Conservation (phyloP, 352 stramenopile genomes). For the Phytophthora niederhauseri region DNA sequence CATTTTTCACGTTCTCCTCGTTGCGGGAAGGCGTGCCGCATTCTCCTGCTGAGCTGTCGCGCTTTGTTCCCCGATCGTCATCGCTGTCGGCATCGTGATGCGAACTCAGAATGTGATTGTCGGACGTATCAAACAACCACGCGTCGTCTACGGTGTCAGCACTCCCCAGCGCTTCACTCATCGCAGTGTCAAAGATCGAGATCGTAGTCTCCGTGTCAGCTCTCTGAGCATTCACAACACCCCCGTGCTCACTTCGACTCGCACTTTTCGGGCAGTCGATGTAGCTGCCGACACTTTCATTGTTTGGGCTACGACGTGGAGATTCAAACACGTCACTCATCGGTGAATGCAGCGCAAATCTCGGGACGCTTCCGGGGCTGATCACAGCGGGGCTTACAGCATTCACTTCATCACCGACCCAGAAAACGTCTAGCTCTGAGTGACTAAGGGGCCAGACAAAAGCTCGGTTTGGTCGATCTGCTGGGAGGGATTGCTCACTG, state of each 20-base stretch:
- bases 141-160: constrained; percentile 28
- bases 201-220: constrained; percentile 41
- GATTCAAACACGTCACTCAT: constrained; percentile 16
- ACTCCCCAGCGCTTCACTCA: constrained; percentile 26
- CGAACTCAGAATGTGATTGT: constrained; percentile 7
- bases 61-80: constrained; percentile 19
- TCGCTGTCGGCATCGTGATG: constrained; percentile 17
- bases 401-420: constrained; percentile 21
- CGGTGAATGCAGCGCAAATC: constrained; percentile 9
- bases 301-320: constrained; percentile 25
- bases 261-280: constrained; percentile 16
- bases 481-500: constrained; percentile 13
- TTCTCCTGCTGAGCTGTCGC: constrained; percentile 21
- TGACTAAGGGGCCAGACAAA: constrained; percentile 31
- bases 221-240: constrained; percentile 28
- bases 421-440: constrained; percentile 28
- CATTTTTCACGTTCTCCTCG: constrained; percentile 2
- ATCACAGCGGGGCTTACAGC: background rate
- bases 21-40: background rate
- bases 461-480: constrained; percentile 19
- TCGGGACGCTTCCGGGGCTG: constrained; percentile 3
- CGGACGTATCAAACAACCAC: constrained; percentile 38
- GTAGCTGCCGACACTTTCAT: constrained; percentile 21
- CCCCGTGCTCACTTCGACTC: constrained; percentile 19
- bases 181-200: constrained; percentile 26